Evolutionary conservation across 2,329 filamentous ascomycete species (phyloP).

Genomic region (Colletotrichum sp.): DNA sequence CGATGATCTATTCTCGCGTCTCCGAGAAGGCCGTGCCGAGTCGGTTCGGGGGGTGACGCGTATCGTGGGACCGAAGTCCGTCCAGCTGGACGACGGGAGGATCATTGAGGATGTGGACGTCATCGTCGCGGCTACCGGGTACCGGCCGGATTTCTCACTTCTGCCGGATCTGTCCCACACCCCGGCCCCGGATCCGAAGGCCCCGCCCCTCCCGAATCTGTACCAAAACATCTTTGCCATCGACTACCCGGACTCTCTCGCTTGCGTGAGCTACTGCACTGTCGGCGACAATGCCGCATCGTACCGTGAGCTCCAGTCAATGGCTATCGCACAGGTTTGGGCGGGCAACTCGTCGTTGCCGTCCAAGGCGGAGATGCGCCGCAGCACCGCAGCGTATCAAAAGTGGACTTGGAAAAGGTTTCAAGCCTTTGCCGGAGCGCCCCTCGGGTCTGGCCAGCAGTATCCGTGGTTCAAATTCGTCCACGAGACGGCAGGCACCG

Average conservation of each 20-base stretch:
- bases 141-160: conserved; percentile 33
- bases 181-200: conserved; percentile 24
- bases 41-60: conserved; percentile 1
- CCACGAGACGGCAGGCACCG: conserved; percentile 46
- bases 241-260: conserved; percentile 46
- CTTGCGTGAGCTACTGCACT: conserved; percentile 42
- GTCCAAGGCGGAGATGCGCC: conserved; percentile 37
- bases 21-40: not conserved
- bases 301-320: conserved; percentile 46
- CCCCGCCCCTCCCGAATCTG: conserved; percentile 37
- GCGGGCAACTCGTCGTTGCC: conserved; percentile 37
- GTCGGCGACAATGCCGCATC: conserved; percentile 38
- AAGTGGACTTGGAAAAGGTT: conserved; percentile 33
- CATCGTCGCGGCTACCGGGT: conserved; percentile 40
- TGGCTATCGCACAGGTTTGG: conserved; percentile 37
- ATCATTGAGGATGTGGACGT: conserved; percentile 30
- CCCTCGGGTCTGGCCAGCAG: conserved; percentile 32
- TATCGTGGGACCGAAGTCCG: conserved; percentile 25
- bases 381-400: conserved; percentile 36
- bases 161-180: conserved; percentile 30
- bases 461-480: conserved; percentile 43
- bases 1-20: not conserved
- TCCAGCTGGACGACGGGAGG: conserved; percentile 34
- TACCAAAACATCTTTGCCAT: conserved; percentile 52
- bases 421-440: conserved; percentile 27